phyloP scores from a whole-genome alignment of 805 yeast genomes.

The Saccharomycopsis sp. region DNA sequence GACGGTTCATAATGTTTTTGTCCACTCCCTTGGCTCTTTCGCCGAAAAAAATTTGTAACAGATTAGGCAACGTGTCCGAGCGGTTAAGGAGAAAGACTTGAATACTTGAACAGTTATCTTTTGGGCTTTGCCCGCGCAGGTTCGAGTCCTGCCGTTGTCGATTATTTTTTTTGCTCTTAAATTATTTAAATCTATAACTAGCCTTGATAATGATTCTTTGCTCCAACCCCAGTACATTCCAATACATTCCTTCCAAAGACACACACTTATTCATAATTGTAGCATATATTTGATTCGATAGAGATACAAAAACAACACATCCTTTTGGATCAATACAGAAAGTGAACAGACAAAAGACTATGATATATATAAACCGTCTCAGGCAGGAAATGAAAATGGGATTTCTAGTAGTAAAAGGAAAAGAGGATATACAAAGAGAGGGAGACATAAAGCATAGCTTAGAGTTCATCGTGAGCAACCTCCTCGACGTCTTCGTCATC shows the following conservation, averaged over 20 bases:
- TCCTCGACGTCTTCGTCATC: slow-evolving; percentile 23
- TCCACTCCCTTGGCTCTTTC: no score
- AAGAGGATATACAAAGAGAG: background rate
- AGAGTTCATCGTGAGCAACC: slow-evolving; percentile 21
- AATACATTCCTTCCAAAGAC: background rate
- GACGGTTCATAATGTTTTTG: background rate
- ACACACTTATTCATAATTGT: background rate
- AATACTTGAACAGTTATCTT: slow-evolving; percentile 30
- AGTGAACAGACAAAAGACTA: background rate
- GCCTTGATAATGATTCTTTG: background rate
- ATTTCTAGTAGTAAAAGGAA: background rate
- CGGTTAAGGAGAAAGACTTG: slow-evolving; percentile 24
- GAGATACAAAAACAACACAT: background rate
- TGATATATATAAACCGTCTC: background rate
- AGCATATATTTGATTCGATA: background rate
- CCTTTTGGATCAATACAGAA: background rate
- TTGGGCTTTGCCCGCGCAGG: slow-evolving; percentile 58
- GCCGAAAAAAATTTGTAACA: no score
- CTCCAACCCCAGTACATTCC: background rate
- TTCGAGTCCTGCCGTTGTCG: slow-evolving; percentile 75
- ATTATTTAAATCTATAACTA: background rate
- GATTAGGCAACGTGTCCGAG: slow-evolving; percentile 23
- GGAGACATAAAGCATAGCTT: background rate
- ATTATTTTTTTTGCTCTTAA: background rate
- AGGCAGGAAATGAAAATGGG: background rate